These are phyloP conservation scores for Aureobasidium sp. DNA, from an alignment of 2,329 filamentous ascomycete species.

Conservation along the genomic window DNA sequence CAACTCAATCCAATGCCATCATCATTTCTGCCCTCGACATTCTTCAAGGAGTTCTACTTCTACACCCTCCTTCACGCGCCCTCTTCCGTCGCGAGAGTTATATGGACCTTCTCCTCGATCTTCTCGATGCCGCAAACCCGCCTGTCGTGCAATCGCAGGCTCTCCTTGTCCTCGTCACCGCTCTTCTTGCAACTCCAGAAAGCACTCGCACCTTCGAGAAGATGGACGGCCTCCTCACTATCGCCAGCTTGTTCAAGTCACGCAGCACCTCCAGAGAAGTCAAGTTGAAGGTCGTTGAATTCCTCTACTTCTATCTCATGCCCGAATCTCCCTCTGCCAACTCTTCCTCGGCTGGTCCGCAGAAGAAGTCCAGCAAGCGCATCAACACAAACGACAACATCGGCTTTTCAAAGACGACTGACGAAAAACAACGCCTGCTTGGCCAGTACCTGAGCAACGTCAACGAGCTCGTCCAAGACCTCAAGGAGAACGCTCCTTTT, in stretches of 20 bases:
- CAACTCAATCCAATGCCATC: conserved; percentile 78
- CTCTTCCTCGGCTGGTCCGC: conserved; percentile 23
- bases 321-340: conserved; percentile 57
- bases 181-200: conserved; percentile 74
- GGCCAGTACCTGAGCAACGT: conserved; percentile 74
- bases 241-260: conserved; percentile 89
- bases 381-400: conserved; percentile 3
- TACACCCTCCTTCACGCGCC: conserved; percentile 82
- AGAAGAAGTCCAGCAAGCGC: conserved; percentile 23
- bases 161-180: conserved; percentile 81
- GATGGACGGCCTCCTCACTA: conserved; percentile 82
- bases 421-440: conserved; percentile 75
- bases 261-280: conserved; percentile 79
- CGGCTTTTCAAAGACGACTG: conserved; percentile 53
- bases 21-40: conserved; percentile 84
- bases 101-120: conserved; percentile 95
- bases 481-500: conserved; percentile 72
- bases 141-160: conserved; percentile 87
- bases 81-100: conserved; percentile 84
- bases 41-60: conserved; percentile 77
- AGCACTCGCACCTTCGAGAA: conserved; percentile 90
- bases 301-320: conserved; percentile 98
- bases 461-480: conserved; percentile 71
- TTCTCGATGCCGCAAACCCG: conserved; percentile 83
- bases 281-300: conserved; percentile 93